Evolutionary conservation across 1,284 basidiomycete genomes (phyloP), one percentile per base, ranked within the genome.

Genomic region (Neolentinus lepideus): DNA sequence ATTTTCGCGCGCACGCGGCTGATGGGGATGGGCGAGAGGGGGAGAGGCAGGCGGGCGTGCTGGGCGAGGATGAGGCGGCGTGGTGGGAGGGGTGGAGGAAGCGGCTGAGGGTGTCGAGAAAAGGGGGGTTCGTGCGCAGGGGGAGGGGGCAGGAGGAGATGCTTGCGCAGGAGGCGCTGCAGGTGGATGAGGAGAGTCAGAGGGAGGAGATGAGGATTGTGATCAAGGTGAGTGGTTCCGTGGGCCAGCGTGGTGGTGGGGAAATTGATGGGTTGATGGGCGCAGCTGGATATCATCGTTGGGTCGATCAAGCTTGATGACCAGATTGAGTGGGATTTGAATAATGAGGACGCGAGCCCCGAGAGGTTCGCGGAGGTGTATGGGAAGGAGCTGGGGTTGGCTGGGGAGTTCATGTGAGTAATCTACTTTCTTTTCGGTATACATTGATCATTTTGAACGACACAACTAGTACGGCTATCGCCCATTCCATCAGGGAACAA

Each of bases 311-410:
- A 97, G 69, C 80, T 99, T 26, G 88, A 94, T 54, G 97, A 99
- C 72, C 92, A 95, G 66, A 97, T 99, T 67, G 97, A 99, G 69
- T 99, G 97, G 97, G 96, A 99, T 70, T 74, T 98, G 48, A 87
- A 88, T 64, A 89, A 88, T 61, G 76, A 80, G 33, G 75, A 78
- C 51, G 86, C 90, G 1, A 88, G 90, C 1, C 94, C 96, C 0
- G 97, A 99, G 70, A 85, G 88, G 53, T 99, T 99, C 70, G 94
- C 96, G 8, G 88, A 90, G 61, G 77, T 88, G 0, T 98, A 97
- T 69, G 78, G 87, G 2, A 82, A 81, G 24, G 97, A 99, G 64
- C 75, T 99, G 16, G 97, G 97, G 1, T 75, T 99, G 19, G 80
- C 82, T 31, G 93, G 94, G 38, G 96, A 99, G 71, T 98, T 97